These are phyloP conservation scores for Orychophragmus violaceus DNA, from an alignment of 345 rosid species.

Conservation along the genomic window DNA sequence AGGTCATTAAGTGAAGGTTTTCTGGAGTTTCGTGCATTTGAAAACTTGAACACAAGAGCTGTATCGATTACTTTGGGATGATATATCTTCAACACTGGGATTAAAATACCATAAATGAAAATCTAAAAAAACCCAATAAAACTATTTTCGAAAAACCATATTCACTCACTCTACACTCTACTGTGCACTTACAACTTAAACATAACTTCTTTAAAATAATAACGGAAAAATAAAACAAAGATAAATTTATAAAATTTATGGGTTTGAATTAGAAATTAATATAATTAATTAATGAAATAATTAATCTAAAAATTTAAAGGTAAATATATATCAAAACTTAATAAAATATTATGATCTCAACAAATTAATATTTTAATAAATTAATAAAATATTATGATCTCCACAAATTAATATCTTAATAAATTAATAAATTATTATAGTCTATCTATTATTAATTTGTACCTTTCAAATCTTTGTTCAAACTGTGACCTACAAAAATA, in stretches of 20 bases:
- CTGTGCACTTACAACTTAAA: background rate
- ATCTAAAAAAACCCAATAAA: background rate
- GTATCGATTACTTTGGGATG: constrained; percentile 81
- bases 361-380: too few species aligned
- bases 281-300: too few species aligned
- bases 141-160: background rate
- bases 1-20: constrained; percentile 52
- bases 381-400: too few species aligned
- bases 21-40: constrained; percentile 28
- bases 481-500: constrained; percentile 74
- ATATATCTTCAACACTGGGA: constrained; percentile 65
- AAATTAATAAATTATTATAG: too few species aligned
- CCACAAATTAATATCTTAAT: too few species aligned
- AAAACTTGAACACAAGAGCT: constrained; percentile 54
- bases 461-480: constrained; percentile 67
- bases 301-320: too few species aligned
- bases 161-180: background rate
- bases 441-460: too few species aligned
- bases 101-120: background rate
- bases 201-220: too few species aligned
- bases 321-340: too few species aligned
- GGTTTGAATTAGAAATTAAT: too few species aligned
- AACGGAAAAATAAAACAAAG: constrained; percentile 53
- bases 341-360: too few species aligned
- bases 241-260: constrained; percentile 29